Percentiles rank a stretch among this genome's conserved stretches.
Conservation (phyloP, 192 early-diverging fungal genomes). For the Coemansia sp. region DNA sequence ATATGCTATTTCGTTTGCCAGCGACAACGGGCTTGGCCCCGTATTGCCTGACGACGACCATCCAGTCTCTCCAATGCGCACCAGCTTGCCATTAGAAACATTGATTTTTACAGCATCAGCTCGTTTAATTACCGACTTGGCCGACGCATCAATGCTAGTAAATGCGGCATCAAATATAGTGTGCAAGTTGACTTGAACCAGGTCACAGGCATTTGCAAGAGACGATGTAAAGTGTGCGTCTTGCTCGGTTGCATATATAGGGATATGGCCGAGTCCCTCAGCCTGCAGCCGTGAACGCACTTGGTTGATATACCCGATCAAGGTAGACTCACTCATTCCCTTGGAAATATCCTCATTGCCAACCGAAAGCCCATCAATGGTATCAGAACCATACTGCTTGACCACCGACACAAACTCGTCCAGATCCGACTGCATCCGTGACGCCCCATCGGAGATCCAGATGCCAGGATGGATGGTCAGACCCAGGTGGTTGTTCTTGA, state of each 20-base stretch:
- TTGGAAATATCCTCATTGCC: conserved; percentile 48
- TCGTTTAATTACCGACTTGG: conserved; percentile 36
- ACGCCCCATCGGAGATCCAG: conserved; percentile 31
- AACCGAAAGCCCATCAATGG: conserved; percentile 45
- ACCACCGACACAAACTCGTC: conserved; percentile 37
- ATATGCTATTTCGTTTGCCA: conserved; percentile 32
- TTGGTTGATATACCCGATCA: conserved; percentile 46
- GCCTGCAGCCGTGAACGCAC: conserved; percentile 38
- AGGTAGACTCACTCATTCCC: conserved; percentile 35
- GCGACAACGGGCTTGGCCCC: conserved; percentile 30
- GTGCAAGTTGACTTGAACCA: conserved; percentile 52
- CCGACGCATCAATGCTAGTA: conserved; percentile 29
- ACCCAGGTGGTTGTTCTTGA: conserved; percentile 22
- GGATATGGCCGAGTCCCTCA: conserved; percentile 44
- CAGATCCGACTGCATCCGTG: conserved; percentile 35
- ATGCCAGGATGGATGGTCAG: conserved; percentile 42
- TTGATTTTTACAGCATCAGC: conserved; percentile 29
- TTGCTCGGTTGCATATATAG: conserved; percentile 46
- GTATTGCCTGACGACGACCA: conserved; percentile 43
- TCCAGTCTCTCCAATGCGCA: conserved; percentile 42
- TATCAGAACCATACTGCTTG: conserved; percentile 26
- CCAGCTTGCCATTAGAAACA: conserved; percentile 38
- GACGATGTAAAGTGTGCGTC: conserved; percentile 32
- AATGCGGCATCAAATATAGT: conserved; percentile 41
- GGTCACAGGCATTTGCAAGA: conserved; percentile 28